These are phyloP conservation scores for Oemleria cerasiformis DNA, from an alignment of 306 rosid genomes.

Conservation along the genomic window DNA sequence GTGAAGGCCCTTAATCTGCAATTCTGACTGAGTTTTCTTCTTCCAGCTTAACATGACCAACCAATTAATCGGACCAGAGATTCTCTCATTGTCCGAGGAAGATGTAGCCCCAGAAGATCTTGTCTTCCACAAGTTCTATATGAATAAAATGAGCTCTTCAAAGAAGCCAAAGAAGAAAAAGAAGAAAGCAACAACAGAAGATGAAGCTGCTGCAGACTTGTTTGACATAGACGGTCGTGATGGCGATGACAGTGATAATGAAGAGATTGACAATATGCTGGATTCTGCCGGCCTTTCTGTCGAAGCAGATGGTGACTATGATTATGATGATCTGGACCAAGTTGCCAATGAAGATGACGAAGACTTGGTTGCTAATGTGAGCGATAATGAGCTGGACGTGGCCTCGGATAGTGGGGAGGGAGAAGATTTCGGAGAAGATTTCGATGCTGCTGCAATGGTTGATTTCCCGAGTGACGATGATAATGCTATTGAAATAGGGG, in stretches of 20 bases:
- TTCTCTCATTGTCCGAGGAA: slow-evolving; percentile 73
- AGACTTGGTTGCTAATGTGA: slow-evolving; percentile 63
- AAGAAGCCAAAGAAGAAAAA: slow-evolving; percentile 78
- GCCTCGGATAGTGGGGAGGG: slow-evolving; percentile 52
- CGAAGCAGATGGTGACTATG: slow-evolving; percentile 59
- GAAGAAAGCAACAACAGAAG: slow-evolving; percentile 49
- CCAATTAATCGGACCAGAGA: slow-evolving; percentile 70
- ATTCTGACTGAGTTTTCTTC: slow-evolving; percentile 26
- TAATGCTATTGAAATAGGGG: slow-evolving; percentile 39
- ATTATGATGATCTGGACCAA: slow-evolving; percentile 77
- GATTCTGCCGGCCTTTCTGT: slow-evolving; percentile 53
- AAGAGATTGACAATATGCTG: slow-evolving; percentile 78
- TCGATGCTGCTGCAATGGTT: slow-evolving; percentile 19
- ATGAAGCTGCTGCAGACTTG: slow-evolving; percentile 64
- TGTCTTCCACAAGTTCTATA: slow-evolving; percentile 88
- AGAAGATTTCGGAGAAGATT: slow-evolving; percentile 27
- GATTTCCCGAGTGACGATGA: slow-evolving; percentile 12
- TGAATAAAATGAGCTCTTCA: slow-evolving; percentile 61
- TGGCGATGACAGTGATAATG: slow-evolving; percentile 79
- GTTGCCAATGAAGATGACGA: slow-evolving; percentile 72
- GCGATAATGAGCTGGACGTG: slow-evolving; percentile 62
- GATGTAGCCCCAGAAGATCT: slow-evolving; percentile 96
- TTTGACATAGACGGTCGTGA: slow-evolving; percentile 48
- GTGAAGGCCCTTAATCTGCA: slow-evolving; percentile 5
- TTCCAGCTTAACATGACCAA: slow-evolving; percentile 68